Conservation (phyloP, 1,284 basidiomycete genomes). For the Kalmanozyma brasiliensis region DNA sequence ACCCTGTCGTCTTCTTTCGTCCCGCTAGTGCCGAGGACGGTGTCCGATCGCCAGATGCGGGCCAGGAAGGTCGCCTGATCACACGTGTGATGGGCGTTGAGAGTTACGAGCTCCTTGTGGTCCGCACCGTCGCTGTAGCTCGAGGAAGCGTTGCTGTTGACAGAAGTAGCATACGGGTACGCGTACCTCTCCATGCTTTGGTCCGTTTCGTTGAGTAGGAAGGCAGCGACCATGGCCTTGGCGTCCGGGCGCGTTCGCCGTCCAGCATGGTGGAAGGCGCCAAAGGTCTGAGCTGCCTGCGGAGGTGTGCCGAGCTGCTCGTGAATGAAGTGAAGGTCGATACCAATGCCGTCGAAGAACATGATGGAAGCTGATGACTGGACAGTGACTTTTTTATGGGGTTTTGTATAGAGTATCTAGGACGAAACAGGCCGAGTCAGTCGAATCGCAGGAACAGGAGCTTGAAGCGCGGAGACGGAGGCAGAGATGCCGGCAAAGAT, state of each 20-base stretch:
- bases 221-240: constrained; percentile 3
- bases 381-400: constrained; percentile 1
- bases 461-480: neutral
- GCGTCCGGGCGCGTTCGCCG: neutral
- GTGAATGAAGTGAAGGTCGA: constrained; percentile 25
- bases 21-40: constrained; percentile 1
- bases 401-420: neutral
- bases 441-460: neutral
- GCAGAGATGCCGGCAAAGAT: neutral
- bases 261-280: constrained; percentile 7
- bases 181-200: constrained; percentile 1
- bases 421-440: neutral
- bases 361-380: constrained; percentile 5
- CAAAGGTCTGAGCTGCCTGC: constrained; percentile 5
- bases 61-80: constrained; percentile 2
- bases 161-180: neutral
- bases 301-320: constrained; percentile 5
- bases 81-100: constrained; percentile 4
- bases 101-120: constrained; percentile 2
- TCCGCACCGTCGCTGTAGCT: neutral
- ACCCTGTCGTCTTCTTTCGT: neutral
- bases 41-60: constrained; percentile 9
- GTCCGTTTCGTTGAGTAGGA: constrained; percentile 15
- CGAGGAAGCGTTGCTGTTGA: neutral
- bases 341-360: constrained; percentile 25